Percentiles rank a stretch among this genome's conserved stretches.
Conservation (phyloP, 805 yeast species). For the Ogataea angusta region DNA sequence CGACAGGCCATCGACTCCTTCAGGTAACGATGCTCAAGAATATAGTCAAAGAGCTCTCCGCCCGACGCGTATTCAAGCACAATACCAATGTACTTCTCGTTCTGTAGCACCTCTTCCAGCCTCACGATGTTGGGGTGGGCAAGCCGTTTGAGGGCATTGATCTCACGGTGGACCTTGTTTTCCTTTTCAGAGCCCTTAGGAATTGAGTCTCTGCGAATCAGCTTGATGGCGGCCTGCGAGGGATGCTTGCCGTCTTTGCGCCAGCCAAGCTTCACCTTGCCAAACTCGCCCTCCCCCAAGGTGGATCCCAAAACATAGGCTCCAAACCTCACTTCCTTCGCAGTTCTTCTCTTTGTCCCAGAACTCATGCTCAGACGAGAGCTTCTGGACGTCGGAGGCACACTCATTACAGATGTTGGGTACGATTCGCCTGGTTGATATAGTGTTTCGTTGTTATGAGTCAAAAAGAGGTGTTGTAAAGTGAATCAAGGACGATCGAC, state of each 20-base stretch:
- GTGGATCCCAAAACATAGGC: constrained; percentile 89
- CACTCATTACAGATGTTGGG: constrained; percentile 7
- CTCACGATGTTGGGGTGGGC: constrained; percentile 93
- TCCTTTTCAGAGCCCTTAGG: constrained; percentile 83
- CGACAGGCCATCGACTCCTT: constrained; percentile 86
- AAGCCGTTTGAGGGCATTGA: constrained; percentile 79
- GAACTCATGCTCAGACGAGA: constrained; percentile 22
- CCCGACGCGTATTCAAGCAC: constrained; percentile 97
- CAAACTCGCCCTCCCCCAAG: constrained; percentile 96
- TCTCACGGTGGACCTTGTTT: constrained; percentile 86
- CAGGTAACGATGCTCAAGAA: constrained; percentile 77
- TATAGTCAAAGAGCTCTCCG: constrained; percentile 93
- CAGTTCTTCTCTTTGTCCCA: constrained; percentile 35
- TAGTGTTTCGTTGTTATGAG: constrained; percentile 2
- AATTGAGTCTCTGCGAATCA: constrained; percentile 85
- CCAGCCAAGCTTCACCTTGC: constrained; percentile 97
- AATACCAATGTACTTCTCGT: constrained; percentile 93
- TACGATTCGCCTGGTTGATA: constrained; percentile 1
- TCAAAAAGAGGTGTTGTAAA: constrained; percentile 1
- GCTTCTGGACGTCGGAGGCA: constrained; percentile 15
- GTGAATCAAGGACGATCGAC: constrained; percentile 12
- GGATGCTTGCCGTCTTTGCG: constrained; percentile 76
- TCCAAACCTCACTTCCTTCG: constrained; percentile 80
- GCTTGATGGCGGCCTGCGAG: constrained; percentile 88
- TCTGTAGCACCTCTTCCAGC: constrained; percentile 87